Evolutionary conservation across 2,329 filamentous ascomycete genomes (phyloP), one percentile per base, ranked within the genome.

Genomic region (Stachybotrys elegans): DNA sequence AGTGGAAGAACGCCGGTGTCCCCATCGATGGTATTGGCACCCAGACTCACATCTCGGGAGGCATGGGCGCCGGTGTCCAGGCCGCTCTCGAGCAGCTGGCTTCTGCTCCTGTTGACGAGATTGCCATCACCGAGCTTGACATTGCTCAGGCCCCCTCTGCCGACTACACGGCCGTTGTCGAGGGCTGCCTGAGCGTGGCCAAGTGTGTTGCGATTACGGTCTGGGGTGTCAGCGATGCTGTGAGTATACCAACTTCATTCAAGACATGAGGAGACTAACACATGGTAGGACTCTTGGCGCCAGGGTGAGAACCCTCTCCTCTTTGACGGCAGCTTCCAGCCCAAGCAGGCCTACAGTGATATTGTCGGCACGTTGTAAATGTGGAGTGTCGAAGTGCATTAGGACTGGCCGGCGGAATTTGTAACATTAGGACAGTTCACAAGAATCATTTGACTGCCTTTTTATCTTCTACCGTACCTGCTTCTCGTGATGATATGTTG

Each of bases 91-190:
- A 72, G 55, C 63, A 67, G 1, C 68, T 83, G 16, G 78, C 38
- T 16, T 27, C 75, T 27, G 63, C 58, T 9, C 66, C 71, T 17
- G 61, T 69, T 22, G 60, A 61, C 42, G 79, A 84, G 57, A 72
- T 82, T 14, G 79, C 81, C 11, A 70, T 84, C 45, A 85, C 81
- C 4, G 81, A 84, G 65, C 69, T 84, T 23, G 83, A 87, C 56
- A 85, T 87, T 56, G 73, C 73, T 46, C 67, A 68, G 23, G 79
- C 76, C 14, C 66, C 72, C 13, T 51, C 70, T 9, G 61, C 65
- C 32, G 81, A 84, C 60, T 85, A 83, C 56, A 61, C 71, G n/a
- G 70, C 72, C 37, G 69, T 77, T 27, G 69, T 71, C 50, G 69
- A 76, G 40, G 81, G 77, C n/a, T 86, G 82, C 54, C 57, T 82